Base-by-base conservation (phyloP, 2,329 filamentous ascomycete genomes). In the Penicillium corylophilum region DNA sequence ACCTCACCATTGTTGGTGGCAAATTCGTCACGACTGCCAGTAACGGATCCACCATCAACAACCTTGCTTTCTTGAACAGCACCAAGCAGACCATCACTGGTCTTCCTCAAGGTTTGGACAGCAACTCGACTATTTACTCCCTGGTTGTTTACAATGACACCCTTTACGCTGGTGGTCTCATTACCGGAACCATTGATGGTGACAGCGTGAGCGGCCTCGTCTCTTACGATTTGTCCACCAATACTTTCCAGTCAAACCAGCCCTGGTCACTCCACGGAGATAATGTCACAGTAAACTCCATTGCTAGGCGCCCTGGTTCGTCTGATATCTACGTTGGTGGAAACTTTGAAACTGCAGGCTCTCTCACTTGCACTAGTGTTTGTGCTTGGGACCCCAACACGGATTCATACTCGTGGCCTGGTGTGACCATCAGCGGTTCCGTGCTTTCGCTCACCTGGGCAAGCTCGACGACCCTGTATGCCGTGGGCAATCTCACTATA, bases 1-100 rank as follows among this genome's bases (percentile, higher is more conserved):
- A 96, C 70, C 79, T 95, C 50, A 97, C 94, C 0, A 82, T 97
- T 35, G 79, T 97, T 24, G 94, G 86, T 44, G 94, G 94, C 1
- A 90, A 91, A 63, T 99, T 99, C 68, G 82, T 82, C 7, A 86
- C 89, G 1, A 83, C 78, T 26, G 82, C 82, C 13, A 81, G 80
- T 7, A 82, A 92, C 60, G 89, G 86, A 20, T 84, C 86, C 3
- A 79, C 80, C 5, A 79, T 96, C 54, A 79, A 90, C 59, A 97
- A 96, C 63, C 76, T 99, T 15, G 78, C 88, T 33, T 82, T 99
- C 57, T 83, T 97, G 55, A 89, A 96, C 69, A 86, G 87, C 39
- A 82, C 84, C n/a, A 78, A 89, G 54, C 78, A 87, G 60, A 76
- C 77, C 3, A 78, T 95, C 15, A 85, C 80, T 23, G 93, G 93